These are phyloP conservation scores for Tetrapisispora arboricola DNA, from an alignment of 805 yeast species.

Conservation along the genomic window DNA sequence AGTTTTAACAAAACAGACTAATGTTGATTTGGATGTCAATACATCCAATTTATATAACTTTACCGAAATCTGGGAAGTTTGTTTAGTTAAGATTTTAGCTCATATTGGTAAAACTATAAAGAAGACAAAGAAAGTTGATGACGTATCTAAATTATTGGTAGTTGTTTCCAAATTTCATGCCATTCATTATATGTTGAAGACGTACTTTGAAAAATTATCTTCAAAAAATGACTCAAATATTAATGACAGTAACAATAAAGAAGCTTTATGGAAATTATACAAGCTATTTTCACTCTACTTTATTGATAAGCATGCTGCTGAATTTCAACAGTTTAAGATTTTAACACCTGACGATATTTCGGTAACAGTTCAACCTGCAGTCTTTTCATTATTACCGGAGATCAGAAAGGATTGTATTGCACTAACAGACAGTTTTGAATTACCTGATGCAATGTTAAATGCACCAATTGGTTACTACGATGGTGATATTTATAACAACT, in stretches of 20 bases:
- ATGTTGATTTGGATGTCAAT: slow-evolving; percentile 24
- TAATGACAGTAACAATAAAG: slow-evolving; percentile 31
- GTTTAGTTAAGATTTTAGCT: slow-evolving; percentile 21
- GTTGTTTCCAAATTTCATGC: slow-evolving; percentile 34
- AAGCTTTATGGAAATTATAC: slow-evolving; percentile 44
- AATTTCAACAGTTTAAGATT: slow-evolving; percentile 56
- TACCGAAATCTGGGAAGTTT: slow-evolving; percentile 27
- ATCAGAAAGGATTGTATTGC: slow-evolving; percentile 64
- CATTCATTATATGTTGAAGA: slow-evolving; percentile 28
- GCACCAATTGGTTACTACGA: slow-evolving; percentile 72
- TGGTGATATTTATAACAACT: slow-evolving; percentile 77
- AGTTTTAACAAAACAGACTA: slow-evolving; percentile 15
- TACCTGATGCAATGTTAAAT: slow-evolving; percentile 71
- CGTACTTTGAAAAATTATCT: slow-evolving; percentile 21
- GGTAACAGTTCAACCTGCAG: slow-evolving; percentile 32
- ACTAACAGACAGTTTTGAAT: slow-evolving; percentile 73
- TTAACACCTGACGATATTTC: slow-evolving; percentile 41
- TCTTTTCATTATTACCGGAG: slow-evolving; percentile 37
- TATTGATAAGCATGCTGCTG: slow-evolving; percentile 61
- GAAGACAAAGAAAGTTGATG: slow-evolving; percentile 24
- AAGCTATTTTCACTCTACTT: slow-evolving; percentile 54
- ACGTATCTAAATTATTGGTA: slow-evolving; percentile 32
- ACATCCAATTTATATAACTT: slow-evolving; percentile 23
- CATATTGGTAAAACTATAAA: slow-evolving; percentile 21
- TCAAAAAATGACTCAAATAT: slow-evolving; percentile 15